Evolutionary conservation across 805 yeast species (phyloP), one percentile per base, ranked within the genome.

Genomic region (Myxozyma mucilagina): DNA sequence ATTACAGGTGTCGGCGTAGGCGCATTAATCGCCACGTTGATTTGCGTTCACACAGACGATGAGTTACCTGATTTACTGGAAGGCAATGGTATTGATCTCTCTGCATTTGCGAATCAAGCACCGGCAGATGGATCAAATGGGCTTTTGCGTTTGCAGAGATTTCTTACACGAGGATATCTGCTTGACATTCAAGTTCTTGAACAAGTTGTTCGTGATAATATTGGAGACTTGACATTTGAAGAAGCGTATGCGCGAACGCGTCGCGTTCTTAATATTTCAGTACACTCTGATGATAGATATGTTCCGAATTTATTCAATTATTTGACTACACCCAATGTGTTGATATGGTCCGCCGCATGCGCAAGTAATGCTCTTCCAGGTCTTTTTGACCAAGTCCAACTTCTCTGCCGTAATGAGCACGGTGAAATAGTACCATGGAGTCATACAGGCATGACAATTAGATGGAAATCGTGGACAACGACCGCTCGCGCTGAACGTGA

Each of bases 1-100:
- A 84, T 93, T 24, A 89, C 93, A 6, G 99, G 99, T 0, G 87
- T 92, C 59, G 94, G 97, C 0, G 88, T 90, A 62, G 99, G 99
- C 1, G 96, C 98, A 0, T 87, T 92, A 1, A 91, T 92, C 18
- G 98, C 97, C 0, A 85, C 96, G 0, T 77, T 90, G 41, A 89
- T 88, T 0, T 90, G 97, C 69, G 83, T 90, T 11, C 76, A 88
- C 63, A 79, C 84, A 1, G 89, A 86, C 56, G 82, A 81, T 1
- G 94, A 90, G 67, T 75, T 92, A 5, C 74, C 75, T 72, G 3
- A 75, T 80, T 11, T 72, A 85, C 24, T 63, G 14, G 38, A 51
- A 42, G 65, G 65, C 14, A 34, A 51, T 5, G 58, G 63, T 9
- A 60, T 63, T 39, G 60, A 63, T 43, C 55, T 63, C 5, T 49